Base-by-base conservation (phyloP, 2,329 filamentous ascomycete genomes). In the Exophiala viscosa region DNA sequence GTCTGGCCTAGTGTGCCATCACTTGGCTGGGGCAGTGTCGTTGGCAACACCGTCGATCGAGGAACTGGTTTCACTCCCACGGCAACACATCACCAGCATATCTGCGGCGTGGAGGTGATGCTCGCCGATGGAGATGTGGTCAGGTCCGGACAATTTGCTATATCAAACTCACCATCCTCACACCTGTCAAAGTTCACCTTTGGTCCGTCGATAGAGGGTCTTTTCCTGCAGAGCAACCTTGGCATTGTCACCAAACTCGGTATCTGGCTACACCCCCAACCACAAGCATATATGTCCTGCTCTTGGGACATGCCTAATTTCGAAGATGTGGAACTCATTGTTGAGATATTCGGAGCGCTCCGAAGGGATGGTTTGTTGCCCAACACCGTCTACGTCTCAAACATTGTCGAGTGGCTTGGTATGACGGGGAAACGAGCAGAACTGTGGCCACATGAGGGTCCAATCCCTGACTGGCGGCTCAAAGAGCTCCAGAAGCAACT, bases 11-110 rank as follows among this genome's bases (percentile, higher is more conserved):
- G 72, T 54, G 71, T 70, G 13, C 73, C 77, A 1, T 75, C 73
- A 18, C 66, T 80, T 7, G 76, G 76, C 20, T 77, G 76, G 65
- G 76, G 76, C 1, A 72, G 69, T 31, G 69, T 79, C 3, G 61
- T 79, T 17, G 77, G 77, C 2, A 79, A 80, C 59, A 68, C 74
- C 3, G 64, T 76, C n/a, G 74, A 76, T 48, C 67, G 74, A 38
- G 74, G 74, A 4, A 67, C 74, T 32, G 55, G 55, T 9, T 58
- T 58, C 52, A 58, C 55, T 31, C 55, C 55, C 68, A 73, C 64
- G 66, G 69, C 68, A 62, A 70, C 75, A 33, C 76, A 78, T 48
- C 73, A 70, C 60, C 70, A 72, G 57, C 69, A 70, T 55, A 71
- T 76, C 42, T 73, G 69, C 11, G 73, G 73, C 1, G 61, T 75